Evolutionary conservation across 805 yeast species (phyloP).

Genomic region (Cyberlindnera mrakii): DNA sequence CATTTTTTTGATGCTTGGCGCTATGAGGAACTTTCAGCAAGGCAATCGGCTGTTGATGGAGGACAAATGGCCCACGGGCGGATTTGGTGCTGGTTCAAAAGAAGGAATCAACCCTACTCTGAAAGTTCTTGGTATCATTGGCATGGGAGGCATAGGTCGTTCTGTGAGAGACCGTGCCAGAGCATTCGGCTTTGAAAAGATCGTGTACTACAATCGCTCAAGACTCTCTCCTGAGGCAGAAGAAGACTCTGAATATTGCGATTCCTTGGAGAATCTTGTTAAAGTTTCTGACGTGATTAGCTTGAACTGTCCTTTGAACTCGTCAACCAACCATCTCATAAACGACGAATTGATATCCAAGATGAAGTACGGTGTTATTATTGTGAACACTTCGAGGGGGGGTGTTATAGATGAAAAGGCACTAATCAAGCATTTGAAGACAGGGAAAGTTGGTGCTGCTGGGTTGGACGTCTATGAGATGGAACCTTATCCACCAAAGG

Average conservation of each 20-base stretch:
- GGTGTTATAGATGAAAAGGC: slow-evolving; percentile 43
- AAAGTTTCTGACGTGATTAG: slow-evolving; percentile 43
- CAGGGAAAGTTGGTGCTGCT: slow-evolving; percentile 42
- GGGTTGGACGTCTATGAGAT: slow-evolving; percentile 53
- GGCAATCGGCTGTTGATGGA: slow-evolving; percentile 26
- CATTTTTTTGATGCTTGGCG: slow-evolving; percentile 43
- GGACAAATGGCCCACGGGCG: slow-evolving; percentile 22
- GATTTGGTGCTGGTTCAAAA: slow-evolving; percentile 34
- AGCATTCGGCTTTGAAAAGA: slow-evolving; percentile 45
- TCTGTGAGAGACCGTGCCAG: slow-evolving; percentile 41
- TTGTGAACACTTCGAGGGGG: slow-evolving; percentile 56
- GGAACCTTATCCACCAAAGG: slow-evolving; percentile 37
- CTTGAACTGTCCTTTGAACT: slow-evolving; percentile 48
- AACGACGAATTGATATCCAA: slow-evolving; percentile 32
- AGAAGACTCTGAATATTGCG: slow-evolving; percentile 27
- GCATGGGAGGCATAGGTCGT: slow-evolving; percentile 53
- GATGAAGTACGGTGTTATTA: slow-evolving; percentile 35
- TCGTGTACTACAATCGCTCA: slow-evolving; percentile 46
- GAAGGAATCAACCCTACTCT: slow-evolving; percentile 38
- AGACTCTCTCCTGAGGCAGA: slow-evolving; percentile 39
- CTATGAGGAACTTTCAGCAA: slow-evolving; percentile 43
- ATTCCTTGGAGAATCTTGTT: slow-evolving; percentile 26
- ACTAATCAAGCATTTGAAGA: slow-evolving; percentile 34
- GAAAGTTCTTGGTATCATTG: slow-evolving; percentile 47
- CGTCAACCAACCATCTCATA: slow-evolving; percentile 43